Evolutionary conservation across 2,329 filamentous ascomycete species (phyloP).

Genomic region (Colletotrichum sp.): DNA sequence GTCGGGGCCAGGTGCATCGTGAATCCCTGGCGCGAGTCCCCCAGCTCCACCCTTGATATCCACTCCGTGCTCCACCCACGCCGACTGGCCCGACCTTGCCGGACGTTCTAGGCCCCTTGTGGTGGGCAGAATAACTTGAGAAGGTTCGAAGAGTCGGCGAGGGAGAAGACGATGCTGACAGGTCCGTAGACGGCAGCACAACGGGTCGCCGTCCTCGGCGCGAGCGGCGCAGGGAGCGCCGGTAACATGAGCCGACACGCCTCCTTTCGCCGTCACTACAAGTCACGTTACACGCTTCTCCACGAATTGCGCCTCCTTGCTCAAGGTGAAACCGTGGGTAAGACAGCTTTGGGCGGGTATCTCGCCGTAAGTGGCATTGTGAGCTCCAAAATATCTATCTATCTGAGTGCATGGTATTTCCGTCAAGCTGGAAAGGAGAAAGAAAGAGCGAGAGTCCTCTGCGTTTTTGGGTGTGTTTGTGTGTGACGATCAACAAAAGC

Average conservation of each 20-base stretch:
- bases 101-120: neutral
- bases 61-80: neutral
- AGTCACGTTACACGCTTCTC: neutral
- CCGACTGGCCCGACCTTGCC: neutral
- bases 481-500: neutral
- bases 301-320: neutral
- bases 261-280: neutral
- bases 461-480: neutral
- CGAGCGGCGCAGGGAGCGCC: neutral
- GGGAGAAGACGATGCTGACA: neutral
- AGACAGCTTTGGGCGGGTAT: neutral
- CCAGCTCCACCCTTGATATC: neutral
- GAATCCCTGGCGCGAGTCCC: neutral
- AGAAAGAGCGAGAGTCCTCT: neutral
- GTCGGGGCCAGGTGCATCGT: neutral
- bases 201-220: neutral
- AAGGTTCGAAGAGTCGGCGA: neutral
- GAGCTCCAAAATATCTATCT: conserved; percentile 1
- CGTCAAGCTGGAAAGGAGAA: neutral
- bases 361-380: neutral
- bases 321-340: conserved; percentile 1
- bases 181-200: neutral
- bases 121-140: neutral
- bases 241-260: neutral
- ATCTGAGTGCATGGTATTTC: conserved; percentile 7